Base-by-base conservation (phyloP, 225 moss, liverwort and hornwort species). In the Polytrichum commune region DNA sequence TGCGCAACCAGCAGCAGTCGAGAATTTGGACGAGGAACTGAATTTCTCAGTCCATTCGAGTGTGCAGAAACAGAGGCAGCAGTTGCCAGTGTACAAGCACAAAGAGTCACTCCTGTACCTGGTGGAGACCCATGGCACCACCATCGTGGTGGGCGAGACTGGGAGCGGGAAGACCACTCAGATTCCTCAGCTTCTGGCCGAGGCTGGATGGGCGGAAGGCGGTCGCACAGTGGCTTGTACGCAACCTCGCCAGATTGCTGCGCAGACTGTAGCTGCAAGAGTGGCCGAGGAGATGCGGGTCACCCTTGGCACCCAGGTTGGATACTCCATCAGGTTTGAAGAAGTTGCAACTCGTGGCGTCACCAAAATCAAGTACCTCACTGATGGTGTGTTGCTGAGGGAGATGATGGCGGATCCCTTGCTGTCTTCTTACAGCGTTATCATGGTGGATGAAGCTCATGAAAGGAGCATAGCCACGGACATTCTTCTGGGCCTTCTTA, bases 331-430 rank as follows among this genome's bases (percentile, higher is more conserved):
- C 26, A 82, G 94, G 25, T 98, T 98, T 74, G 96, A 97, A 67
- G 94, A 98, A 80, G 82, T 84, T 55, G 85, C 78, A 27, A 97
- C 92, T 29, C 86, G 85, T 75, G 97, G 91, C 55, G 81, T 91
- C 67, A 98, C 97, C 20, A 91, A 77, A 78, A 93, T 98, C 8
- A 98, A 98, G 82, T 98, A 92, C 84, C 79, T 98, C 78, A 98
- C 97, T 1, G 97, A 93, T 83, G 97, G 97, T 72, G 92, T 98
- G 62, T 64, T 98, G 69, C 79, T 95, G 72, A 76, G 91, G 80
- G 97, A 98, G 81, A 95, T 93, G 94, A 98, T 98, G 97, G 81
- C 91, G 62, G 97, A 98, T 79, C 97, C 97, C 13, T 83, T 98
- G 57, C 93, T 98, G 30, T 84, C 90, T 9, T 75, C 73, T 76